Evolutionary conservation across 768 basidiomycete species (phyloP), one percentile per base, ranked within the genome.

Genomic region (Boletus insuetus): DNA sequence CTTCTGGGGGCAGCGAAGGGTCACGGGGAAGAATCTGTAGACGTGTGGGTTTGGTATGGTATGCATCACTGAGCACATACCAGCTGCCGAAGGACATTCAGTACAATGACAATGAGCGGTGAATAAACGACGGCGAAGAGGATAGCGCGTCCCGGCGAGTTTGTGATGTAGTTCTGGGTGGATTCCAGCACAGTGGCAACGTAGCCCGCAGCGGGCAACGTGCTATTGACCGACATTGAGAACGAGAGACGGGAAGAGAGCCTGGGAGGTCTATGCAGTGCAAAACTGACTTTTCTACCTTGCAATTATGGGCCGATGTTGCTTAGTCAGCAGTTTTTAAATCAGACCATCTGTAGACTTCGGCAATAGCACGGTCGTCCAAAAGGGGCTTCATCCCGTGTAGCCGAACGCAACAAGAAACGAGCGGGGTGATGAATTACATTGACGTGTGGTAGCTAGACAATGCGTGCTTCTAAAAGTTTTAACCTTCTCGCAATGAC

Each of bases 71-170:
- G 41, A 16, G 46, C 3, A 73, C 84, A 50, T 67, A 92, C 94
- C 60, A 93, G 69, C 71, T 98, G 95, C 65, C 82, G 80, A 7
- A 93, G 66, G 46, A 87, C 82, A 67, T 98, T 94, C 54, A 93
- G 66, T 8, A 85, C 59, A 46, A 95, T 80, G 47, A 77, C 80
- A 58, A 91, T 61, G 46, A 91, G 40, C 3, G 93, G 91, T 14
- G 84, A 71, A 58, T 86, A 91, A 41, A 94, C 63, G 46, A 91
- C 44, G 4, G 66, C 60, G 62, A 72, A 78, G 60, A 74, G 61
- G 22, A 75, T 53, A 9, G 75, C 59, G 32, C 68, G 62, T 51
- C 62, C 64, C 0, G 70, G 68, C 0, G 62, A 66, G 45, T 59
- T 53, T 10, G 22, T 4, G n/a, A 73, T 6, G n/a, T 66, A 68